A percentile compares a stretch with the other conserved stretches of the same genome.
These are phyloP conservation scores for Auriculariales sp. DNA, from an alignment of 768 basidiomycete species.

Conservation along the genomic window DNA sequence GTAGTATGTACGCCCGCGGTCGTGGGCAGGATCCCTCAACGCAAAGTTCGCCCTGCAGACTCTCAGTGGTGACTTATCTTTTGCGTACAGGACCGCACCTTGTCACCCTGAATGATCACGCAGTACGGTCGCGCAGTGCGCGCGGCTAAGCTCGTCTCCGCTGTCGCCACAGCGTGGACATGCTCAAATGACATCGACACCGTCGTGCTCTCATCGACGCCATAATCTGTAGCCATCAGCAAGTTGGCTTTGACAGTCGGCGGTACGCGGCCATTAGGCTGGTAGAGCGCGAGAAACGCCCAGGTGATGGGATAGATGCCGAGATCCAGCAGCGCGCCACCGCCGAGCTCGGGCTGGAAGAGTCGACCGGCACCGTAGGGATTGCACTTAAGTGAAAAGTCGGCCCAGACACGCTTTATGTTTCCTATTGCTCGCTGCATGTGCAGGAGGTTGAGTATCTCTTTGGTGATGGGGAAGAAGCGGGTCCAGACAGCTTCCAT, in stretches of 20 bases:
- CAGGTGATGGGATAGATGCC: slow-evolving; percentile 11
- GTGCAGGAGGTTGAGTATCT: slow-evolving; percentile 6
- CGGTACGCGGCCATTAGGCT: slow-evolving; percentile 2
- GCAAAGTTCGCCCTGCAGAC: slow-evolving; percentile 6
- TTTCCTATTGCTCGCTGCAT: slow-evolving; percentile 5
- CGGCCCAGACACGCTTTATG: slow-evolving; percentile 8
- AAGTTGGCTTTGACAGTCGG: slow-evolving; percentile 5
- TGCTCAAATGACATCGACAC: slow-evolving; percentile 6
- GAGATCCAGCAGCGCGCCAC: slow-evolving; percentile 12
- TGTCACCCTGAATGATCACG: slow-evolving; percentile 8
- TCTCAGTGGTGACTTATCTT: background rate
- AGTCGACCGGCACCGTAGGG: background rate
- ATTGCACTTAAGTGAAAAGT: slow-evolving; percentile 7
- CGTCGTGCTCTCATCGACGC: slow-evolving; percentile 8
- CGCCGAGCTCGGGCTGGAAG: slow-evolving; percentile 10
- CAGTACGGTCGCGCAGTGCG: slow-evolving; percentile 1
- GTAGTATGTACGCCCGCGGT: slow-evolving; percentile 7
- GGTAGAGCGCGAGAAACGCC: slow-evolving; percentile 7
- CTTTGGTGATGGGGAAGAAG: slow-evolving; percentile 10
- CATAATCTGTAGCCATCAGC: background rate
- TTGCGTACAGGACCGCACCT: slow-evolving; percentile 4
- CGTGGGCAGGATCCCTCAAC: slow-evolving; percentile 4
- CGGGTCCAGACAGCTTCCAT: slow-evolving; percentile 13
- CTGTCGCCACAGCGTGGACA: background rate
- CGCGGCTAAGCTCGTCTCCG: slow-evolving; percentile 2